Conservation (phyloP, 305 asterid genomes). For the Fraxinus angustifolia region DNA sequence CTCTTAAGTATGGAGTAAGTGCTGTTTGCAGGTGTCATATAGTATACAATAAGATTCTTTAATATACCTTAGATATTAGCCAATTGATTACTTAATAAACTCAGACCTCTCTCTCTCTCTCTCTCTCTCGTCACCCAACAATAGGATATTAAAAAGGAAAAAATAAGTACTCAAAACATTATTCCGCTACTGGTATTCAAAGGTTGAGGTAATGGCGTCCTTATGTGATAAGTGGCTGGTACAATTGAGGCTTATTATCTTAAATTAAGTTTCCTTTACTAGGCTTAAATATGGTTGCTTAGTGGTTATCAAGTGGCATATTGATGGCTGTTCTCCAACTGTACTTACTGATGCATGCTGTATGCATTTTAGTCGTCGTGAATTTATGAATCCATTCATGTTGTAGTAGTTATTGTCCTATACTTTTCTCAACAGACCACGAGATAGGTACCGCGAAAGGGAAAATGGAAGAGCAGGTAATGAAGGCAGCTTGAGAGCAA, state of each 20-base stretch:
- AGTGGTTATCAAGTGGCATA: background rate
- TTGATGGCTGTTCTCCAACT: background rate
- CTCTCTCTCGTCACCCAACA: background rate
- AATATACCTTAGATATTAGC: background rate
- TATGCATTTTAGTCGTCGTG: background rate
- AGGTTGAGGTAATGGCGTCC: background rate
- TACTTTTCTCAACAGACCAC: conserved; percentile 38
- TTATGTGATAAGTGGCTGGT: background rate
- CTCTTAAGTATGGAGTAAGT: background rate
- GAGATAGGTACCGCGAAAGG: conserved; percentile 83
- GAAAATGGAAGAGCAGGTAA: conserved; percentile 61
- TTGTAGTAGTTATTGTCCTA: background rate
- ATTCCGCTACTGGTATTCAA: background rate
- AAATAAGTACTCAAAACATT: background rate
- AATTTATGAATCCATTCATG: conserved; percentile 1
- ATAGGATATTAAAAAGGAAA: background rate
- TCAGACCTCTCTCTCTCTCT: background rate
- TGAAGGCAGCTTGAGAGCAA: conserved; percentile 62
- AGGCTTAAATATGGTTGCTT: background rate
- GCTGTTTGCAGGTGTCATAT: background rate
- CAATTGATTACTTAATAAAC: background rate
- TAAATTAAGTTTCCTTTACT: background rate
- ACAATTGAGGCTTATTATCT: background rate
- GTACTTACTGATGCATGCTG: background rate
- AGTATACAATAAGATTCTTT: background rate